Percentiles rank a stretch among this genome's conserved stretches.
Evolutionary conservation across 148 eudicot genomes (phyloP).

Genomic region (Talinum fruticosum): DNA sequence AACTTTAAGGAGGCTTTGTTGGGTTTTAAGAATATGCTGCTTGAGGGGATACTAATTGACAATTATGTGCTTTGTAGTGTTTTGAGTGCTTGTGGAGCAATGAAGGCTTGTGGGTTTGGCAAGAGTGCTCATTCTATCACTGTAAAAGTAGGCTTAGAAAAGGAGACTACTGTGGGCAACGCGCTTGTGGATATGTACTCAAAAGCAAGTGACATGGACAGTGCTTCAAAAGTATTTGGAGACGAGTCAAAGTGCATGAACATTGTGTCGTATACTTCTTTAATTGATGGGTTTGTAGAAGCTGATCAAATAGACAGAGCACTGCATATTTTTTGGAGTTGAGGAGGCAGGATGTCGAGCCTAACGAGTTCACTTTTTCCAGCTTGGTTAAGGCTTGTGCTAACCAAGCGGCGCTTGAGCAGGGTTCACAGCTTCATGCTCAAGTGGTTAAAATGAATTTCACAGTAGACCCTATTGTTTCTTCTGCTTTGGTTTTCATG

Average conservation of each 20-base stretch:
- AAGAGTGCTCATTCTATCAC: conserved; percentile 30
- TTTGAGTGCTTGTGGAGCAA: conserved; percentile 32
- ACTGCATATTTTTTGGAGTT: conserved; percentile 28
- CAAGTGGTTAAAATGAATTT: conserved; percentile 35
- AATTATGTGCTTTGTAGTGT: conserved; percentile 29
- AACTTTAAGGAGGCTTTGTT: conserved; percentile 34
- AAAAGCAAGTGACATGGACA: conserved; percentile 33
- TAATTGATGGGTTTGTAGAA: conserved; percentile 48
- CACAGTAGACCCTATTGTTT: conserved; percentile 31
- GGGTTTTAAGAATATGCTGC: conserved; percentile 35
- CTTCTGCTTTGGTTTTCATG: conserved; percentile 42
- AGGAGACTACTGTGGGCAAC: conserved; percentile 35
- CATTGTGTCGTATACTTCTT: conserved; percentile 41
- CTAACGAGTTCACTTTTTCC: conserved; percentile 50
- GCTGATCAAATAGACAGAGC: conserved; percentile 33
- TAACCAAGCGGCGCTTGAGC: conserved; percentile 50
- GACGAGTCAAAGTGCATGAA: conserved; percentile 18
- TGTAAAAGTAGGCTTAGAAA: conserved; percentile 35
- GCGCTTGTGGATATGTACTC: conserved; percentile 45
- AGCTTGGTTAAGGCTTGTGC: conserved; percentile 50
- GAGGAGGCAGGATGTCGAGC: conserved; percentile 30
- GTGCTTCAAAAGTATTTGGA: conserved; percentile 33
- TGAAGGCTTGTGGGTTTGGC: conserved; percentile 28
- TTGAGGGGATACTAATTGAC: conserved; percentile 31
- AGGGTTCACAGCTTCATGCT: conserved; percentile 47